phyloP scores from a whole-genome alignment of 1,284 basidiomycete genomes.

The Leccinum solheimii region DNA sequence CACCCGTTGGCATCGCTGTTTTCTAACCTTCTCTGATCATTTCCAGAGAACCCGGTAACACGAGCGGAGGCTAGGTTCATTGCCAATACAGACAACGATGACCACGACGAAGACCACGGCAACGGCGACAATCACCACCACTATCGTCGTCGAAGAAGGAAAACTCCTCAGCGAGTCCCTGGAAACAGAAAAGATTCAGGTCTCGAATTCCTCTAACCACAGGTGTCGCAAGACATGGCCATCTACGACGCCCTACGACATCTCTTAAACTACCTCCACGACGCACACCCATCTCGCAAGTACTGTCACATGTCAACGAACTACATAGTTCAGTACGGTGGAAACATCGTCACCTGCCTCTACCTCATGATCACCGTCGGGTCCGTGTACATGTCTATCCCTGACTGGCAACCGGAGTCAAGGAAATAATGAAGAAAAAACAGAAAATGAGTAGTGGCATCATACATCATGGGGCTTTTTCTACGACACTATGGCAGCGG shows the following conservation, averaged over 20 bases:
- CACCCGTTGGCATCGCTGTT: constrained; percentile 1
- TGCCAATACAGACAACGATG: constrained; percentile 96
- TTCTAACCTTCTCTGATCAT: constrained; percentile 7
- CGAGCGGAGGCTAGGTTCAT: constrained; percentile 93
- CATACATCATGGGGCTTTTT: constrained; percentile 35
- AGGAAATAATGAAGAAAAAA: constrained; percentile 99
- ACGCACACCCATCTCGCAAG: constrained; percentile 91
- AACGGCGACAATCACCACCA: no score
- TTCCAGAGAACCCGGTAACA: constrained; percentile 84
- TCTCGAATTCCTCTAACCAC: no score
- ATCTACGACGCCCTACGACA: constrained; percentile 47
- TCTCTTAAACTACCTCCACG: constrained; percentile 92
- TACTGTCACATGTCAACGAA: constrained; percentile 50
- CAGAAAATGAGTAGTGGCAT: constrained; percentile 82
- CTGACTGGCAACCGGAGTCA: constrained; percentile 81
- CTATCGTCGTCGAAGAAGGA: no score
- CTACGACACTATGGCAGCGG: constrained; percentile 93
- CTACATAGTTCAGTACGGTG: constrained; percentile 88
- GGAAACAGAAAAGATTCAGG: no score
- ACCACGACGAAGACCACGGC: no score
- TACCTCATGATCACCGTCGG: constrained; percentile 99
- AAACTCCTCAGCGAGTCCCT: no score
- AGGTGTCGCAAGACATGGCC: no score
- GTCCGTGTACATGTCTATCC: constrained; percentile 95
- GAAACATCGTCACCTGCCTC: constrained; percentile 89